phyloP scores from a whole-genome alignment of 2,329 filamentous ascomycete genomes.

The Talaromyces atroroseus region DNA sequence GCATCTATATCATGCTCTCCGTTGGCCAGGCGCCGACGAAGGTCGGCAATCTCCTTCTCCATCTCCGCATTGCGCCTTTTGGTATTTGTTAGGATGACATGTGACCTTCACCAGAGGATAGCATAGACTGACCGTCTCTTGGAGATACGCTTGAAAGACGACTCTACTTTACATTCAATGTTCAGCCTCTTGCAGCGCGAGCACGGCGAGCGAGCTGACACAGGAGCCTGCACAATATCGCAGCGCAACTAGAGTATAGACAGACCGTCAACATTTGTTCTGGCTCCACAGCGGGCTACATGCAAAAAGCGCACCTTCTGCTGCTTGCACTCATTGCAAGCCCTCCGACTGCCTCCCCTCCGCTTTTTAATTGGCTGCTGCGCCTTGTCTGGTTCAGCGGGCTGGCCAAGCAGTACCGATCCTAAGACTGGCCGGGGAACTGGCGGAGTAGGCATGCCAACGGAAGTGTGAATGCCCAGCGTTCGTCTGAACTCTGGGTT shows the following conservation, averaged over 20 bases:
- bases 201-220: slow-evolving; percentile 55
- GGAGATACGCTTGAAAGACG: slow-evolving; percentile 61
- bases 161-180: slow-evolving; percentile 60
- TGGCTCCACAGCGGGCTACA: neutral
- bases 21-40: slow-evolving; percentile 40
- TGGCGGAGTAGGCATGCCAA: slow-evolving; percentile 2
- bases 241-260: slow-evolving; percentile 51
- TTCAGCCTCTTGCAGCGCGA: slow-evolving; percentile 57
- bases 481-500: slow-evolving; percentile 12
- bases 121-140: slow-evolving; percentile 46
- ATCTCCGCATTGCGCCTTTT: slow-evolving; percentile 58
- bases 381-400: slow-evolving; percentile 24
- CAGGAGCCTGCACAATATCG: slow-evolving; percentile 61
- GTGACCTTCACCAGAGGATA: neutral
- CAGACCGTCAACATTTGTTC: neutral
- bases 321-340: slow-evolving; percentile 63
- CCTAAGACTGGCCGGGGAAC: slow-evolving; percentile 9
- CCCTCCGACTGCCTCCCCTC: slow-evolving; percentile 42
- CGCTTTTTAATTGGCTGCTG: slow-evolving; percentile 44
- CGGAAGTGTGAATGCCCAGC: neutral
- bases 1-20: slow-evolving; percentile 25
- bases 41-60: slow-evolving; percentile 52
- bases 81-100: neutral
- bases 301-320: slow-evolving; percentile 51
- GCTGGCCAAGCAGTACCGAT: neutral